A percentile compares a stretch with the other conserved stretches of the same genome.
Evolutionary conservation across 495 filamentous ascomycete species (phyloP).

Genomic region (Cercophora sp.): DNA sequence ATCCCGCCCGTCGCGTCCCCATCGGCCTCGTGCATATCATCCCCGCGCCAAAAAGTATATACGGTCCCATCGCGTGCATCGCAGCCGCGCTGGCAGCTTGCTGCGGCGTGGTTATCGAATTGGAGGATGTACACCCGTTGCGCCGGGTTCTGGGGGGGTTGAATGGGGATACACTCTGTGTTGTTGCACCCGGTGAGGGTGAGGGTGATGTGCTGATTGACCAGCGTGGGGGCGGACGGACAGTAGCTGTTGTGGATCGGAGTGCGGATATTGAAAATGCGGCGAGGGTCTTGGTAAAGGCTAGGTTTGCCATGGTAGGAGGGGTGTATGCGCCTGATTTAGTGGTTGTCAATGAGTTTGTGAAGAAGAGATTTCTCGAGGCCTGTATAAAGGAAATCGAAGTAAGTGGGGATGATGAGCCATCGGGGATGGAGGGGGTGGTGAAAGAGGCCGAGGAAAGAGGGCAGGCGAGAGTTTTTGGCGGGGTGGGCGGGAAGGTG

Average conservation of each 20-base stretch:
- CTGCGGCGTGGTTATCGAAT: slow-evolving; percentile 51
- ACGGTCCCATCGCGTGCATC: slow-evolving; percentile 42
- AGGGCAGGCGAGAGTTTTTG: not conserved
- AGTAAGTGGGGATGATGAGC: slow-evolving; percentile 8
- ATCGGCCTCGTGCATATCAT: slow-evolving; percentile 51
- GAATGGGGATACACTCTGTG: too few species aligned
- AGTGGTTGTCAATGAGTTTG: slow-evolving; percentile 55
- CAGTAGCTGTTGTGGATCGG: slow-evolving; percentile 53
- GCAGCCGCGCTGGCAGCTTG: slow-evolving; percentile 49
- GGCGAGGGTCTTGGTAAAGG: slow-evolving; percentile 41
- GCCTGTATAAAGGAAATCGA: slow-evolving; percentile 32
- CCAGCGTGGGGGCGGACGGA: too few species aligned
- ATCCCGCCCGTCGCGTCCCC: slow-evolving; percentile 21
- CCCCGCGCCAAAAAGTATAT: slow-evolving; percentile 49
- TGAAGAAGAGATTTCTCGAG: slow-evolving; percentile 47
- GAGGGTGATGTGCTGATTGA: not conserved
- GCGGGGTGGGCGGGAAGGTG: not conserved
- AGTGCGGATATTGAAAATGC: slow-evolving; percentile 45
- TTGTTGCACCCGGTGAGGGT: not conserved
- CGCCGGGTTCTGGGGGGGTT: too few species aligned
- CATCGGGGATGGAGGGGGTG: not conserved
- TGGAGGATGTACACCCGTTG: slow-evolving; percentile 21
- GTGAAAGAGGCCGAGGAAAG: not conserved
- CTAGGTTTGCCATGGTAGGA: slow-evolving; percentile 49
- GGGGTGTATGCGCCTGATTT: slow-evolving; percentile 51